A percentile compares a stretch with the other conserved stretches of the same genome.
Conservation (phyloP, 495 filamentous ascomycete species). For the Jackrogersella minutella region DNA sequence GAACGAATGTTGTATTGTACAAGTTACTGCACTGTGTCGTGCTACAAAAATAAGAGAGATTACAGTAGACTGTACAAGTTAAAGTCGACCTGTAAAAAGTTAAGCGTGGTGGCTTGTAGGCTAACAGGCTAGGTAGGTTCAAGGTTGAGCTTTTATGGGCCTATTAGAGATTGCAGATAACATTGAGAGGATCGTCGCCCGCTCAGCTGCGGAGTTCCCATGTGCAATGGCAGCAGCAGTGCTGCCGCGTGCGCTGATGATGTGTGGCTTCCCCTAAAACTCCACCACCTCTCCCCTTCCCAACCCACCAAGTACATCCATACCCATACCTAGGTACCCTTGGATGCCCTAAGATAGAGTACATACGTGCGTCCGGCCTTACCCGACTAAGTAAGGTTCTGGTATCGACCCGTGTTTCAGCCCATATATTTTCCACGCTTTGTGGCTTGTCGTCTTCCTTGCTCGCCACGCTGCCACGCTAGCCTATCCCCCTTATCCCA, state of each 20-base stretch:
- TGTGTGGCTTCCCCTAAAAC: constrained; percentile 17
- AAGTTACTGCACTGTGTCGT: constrained; percentile 20
- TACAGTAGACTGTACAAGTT: constrained; percentile 5
- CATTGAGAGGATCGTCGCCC: constrained; percentile 23
- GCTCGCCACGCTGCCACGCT: constrained; percentile 11
- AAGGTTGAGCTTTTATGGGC: constrained; percentile 15
- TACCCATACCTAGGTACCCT: neutral
- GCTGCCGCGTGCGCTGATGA: constrained; percentile 22
- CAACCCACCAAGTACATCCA: constrained; percentile 8
- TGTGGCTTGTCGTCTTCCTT: constrained; percentile 22
- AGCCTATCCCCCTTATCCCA: neutral
- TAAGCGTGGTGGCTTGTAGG: too few relatives aligned
- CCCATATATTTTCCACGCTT: constrained; percentile 15
- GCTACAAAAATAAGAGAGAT: neutral
- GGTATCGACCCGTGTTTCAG: constrained; percentile 32
- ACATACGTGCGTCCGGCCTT: constrained; percentile 9
- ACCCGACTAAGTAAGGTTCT: constrained; percentile 11
- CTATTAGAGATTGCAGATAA: constrained; percentile 17
- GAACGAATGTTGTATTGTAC: too few relatives aligned
- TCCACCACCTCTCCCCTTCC: constrained; percentile 1
- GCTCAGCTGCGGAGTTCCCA: constrained; percentile 35
- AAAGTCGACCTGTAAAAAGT: too few relatives aligned
- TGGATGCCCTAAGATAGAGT: constrained; percentile 7
- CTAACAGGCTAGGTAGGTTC: too few relatives aligned
- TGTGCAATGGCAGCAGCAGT: constrained; percentile 11